These are phyloP conservation scores for Ascobolus immersus DNA, from an alignment of 495 filamentous ascomycete species.

Conservation along the genomic window DNA sequence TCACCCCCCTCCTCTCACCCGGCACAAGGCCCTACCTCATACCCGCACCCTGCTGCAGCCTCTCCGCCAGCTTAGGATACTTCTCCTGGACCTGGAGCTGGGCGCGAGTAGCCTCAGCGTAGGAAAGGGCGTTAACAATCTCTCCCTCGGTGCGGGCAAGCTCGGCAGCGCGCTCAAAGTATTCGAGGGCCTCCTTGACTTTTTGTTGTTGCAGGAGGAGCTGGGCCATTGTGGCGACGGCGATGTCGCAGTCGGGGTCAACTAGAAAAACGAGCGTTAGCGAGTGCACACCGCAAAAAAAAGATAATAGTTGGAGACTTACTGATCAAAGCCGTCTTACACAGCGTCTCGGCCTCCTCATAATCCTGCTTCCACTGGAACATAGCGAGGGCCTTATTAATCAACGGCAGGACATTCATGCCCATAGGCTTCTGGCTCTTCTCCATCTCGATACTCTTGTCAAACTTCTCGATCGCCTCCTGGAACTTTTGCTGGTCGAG, in stretches of 20 bases:
- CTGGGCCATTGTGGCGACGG: conserved; percentile 96
- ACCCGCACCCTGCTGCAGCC: conserved; percentile 31
- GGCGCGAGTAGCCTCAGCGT: conserved; percentile 88
- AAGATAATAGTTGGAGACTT: conserved; percentile 25
- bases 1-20: too few species aligned
- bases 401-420: conserved; percentile 92
- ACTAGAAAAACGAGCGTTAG: conserved; percentile 29
- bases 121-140: conserved; percentile 85
- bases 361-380: conserved; percentile 99
- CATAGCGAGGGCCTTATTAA: conserved; percentile 90
- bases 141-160: conserved; percentile 88
- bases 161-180: conserved; percentile 90
- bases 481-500: conserved; percentile 87
- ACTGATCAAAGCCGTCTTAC: conserved; percentile 94
- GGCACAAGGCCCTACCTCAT: too few species aligned
- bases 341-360: conserved; percentile 76
- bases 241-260: conserved; percentile 96
- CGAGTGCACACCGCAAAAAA: neutral
- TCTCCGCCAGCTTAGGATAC: conserved; percentile 75
- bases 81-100: conserved; percentile 96
- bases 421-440: conserved; percentile 71
- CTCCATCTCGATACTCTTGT: conserved; percentile 93
- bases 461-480: conserved; percentile 95
- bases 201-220: conserved; percentile 94
- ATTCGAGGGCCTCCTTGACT: conserved; percentile 79